These are phyloP conservation scores for Blumeria hordei DNA, from an alignment of 2,329 filamentous ascomycete species.

Conservation along the genomic window DNA sequence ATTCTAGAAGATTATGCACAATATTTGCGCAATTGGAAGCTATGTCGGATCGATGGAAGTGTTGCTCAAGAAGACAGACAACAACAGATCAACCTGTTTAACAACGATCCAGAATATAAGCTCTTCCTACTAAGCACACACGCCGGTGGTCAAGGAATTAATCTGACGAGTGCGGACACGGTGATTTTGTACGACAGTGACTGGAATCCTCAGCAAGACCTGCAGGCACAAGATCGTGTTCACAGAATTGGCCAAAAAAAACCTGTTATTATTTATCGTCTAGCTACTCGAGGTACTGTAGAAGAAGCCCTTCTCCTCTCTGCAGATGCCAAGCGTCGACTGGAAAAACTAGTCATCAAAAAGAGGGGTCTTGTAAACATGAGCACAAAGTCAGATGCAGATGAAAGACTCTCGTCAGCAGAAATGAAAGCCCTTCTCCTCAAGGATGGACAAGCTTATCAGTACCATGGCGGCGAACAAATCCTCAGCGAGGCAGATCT, in stretches of 20 bases:
- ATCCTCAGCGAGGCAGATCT: conserved; percentile 57
- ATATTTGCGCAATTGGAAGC: conserved; percentile 52
- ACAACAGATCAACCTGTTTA: conserved; percentile 32
- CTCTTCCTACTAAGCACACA: conserved; percentile 30
- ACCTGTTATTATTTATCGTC: conserved; percentile 78
- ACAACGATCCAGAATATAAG: neutral
- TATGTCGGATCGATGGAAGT: conserved; percentile 76
- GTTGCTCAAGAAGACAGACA: conserved; percentile 52
- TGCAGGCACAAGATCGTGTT: conserved; percentile 87
- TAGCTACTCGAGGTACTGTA: conserved; percentile 81
- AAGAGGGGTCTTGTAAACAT: conserved; percentile 66
- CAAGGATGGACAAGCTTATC: conserved; percentile 46
- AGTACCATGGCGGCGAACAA: conserved; percentile 32
- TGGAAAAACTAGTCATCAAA: conserved; percentile 88
- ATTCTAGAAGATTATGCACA: conserved; percentile 69
- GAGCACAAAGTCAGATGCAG: conserved; percentile 25
- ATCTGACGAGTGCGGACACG: conserved; percentile 73
- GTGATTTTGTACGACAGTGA: conserved; percentile 78
- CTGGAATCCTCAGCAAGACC: conserved; percentile 92
- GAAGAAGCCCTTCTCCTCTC: conserved; percentile 71
- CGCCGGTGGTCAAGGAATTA: conserved; percentile 87
- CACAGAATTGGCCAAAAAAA: conserved; percentile 85
- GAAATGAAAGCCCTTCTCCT: conserved; percentile 35
- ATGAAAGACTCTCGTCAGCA: conserved; percentile 29
- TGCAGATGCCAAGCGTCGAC: conserved; percentile 70